Evolutionary conservation across 768 basidiomycete genomes (phyloP).

Genomic region (Russula lepida): DNA sequence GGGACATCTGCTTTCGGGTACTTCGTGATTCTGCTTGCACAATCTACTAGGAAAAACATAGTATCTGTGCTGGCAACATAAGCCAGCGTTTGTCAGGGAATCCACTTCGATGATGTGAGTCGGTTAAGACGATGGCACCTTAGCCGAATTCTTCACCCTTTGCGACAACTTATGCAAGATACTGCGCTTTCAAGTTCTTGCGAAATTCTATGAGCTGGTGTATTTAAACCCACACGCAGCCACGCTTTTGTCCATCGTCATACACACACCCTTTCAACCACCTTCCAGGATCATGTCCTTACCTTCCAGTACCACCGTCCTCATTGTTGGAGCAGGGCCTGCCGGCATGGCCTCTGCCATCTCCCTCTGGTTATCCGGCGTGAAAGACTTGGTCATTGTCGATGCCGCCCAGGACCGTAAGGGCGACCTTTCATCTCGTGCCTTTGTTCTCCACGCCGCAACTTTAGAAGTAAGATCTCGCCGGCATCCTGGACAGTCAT

Average conservation of each 20-base stretch:
- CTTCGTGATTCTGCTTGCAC: no score
- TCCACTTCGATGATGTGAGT: no score
- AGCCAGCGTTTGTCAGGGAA: no score
- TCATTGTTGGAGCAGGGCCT: conserved; percentile 44
- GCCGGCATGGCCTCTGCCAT: conserved; percentile 46
- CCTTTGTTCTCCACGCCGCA: conserved; percentile 40
- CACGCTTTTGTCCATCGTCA: background rate
- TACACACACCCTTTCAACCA: background rate
- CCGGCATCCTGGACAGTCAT: no score
- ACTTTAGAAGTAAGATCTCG: conserved; percentile 41
- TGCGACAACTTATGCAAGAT: conserved; percentile 6
- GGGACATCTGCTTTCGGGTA: no score
- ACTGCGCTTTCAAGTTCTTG: background rate
- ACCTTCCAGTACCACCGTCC: conserved; percentile 33
- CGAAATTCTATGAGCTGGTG: background rate
- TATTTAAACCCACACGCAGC: conserved; percentile 3
- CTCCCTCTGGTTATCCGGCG: conserved; percentile 35
- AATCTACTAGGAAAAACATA: no score
- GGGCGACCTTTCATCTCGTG: conserved; percentile 35
- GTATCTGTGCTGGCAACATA: no score
- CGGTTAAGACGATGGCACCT: background rate
- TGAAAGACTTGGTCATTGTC: conserved; percentile 36
- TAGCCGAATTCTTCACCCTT: background rate
- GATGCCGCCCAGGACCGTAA: conserved; percentile 33
- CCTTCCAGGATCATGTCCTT: conserved; percentile 24